Evolutionary conservation across 805 yeast genomes (phyloP).

Genomic region (Metschnikowia proteae): DNA sequence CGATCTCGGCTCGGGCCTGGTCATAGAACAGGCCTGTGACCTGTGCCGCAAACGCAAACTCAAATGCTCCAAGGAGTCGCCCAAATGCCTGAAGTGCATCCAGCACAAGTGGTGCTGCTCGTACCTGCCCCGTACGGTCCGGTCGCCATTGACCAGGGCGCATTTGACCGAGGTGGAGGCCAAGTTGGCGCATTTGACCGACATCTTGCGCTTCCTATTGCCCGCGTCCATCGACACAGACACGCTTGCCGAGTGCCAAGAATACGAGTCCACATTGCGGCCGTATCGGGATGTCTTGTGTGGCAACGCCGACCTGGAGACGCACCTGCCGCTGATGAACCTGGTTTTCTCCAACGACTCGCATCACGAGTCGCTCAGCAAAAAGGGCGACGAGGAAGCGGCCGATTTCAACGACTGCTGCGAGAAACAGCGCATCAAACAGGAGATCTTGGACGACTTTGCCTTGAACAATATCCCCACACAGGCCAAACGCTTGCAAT

Average conservation of each 20-base stretch:
- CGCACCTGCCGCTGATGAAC: conserved; percentile 25
- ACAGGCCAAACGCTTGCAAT: not conserved
- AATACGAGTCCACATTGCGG: conserved; percentile 15
- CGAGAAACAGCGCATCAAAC: conserved; percentile 28
- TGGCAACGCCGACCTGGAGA: conserved; percentile 5
- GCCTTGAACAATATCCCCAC: conserved; percentile 36
- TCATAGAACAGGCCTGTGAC: conserved; percentile 68
- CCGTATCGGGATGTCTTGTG: conserved; percentile 12
- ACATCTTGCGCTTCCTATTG: conserved; percentile 30
- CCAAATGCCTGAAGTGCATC: conserved; percentile 71
- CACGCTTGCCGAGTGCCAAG: conserved; percentile 16
- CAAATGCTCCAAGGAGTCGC: conserved; percentile 75
- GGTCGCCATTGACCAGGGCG: conserved; percentile 80
- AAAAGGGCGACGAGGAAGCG: conserved; percentile 9
- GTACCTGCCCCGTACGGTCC: conserved; percentile 71
- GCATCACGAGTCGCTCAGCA: conserved; percentile 13
- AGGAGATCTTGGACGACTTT: conserved; percentile 40
- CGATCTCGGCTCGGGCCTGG: not conserved
- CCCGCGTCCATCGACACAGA: conserved; percentile 24
- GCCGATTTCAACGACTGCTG: conserved; percentile 8
- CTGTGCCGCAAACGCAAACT: conserved; percentile 78
- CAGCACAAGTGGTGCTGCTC: conserved; percentile 71
- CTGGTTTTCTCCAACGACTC: conserved; percentile 25
- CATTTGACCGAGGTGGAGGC: conserved; percentile 74
- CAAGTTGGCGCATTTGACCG: conserved; percentile 28